Evolutionary conservation across 495 filamentous ascomycete genomes (phyloP), one percentile per base, ranked within the genome.

Genomic region (Ramalina intermedia): DNA sequence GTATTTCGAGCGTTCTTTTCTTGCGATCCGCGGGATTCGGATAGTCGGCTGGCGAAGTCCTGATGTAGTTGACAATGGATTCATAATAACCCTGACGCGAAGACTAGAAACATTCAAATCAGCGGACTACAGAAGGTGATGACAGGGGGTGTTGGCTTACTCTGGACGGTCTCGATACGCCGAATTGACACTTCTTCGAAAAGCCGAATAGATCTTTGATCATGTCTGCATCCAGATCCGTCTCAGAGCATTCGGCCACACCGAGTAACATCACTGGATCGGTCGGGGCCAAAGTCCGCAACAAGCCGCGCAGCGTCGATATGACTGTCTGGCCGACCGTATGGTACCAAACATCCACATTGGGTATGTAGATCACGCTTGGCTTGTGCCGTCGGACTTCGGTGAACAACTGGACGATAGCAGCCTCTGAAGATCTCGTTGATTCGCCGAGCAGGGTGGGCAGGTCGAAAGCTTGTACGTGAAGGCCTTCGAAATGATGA

Each of bases 381-480:
- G 93, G 91, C 64, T 93, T 96, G 55, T 95, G 87, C 37, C 89
- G 78, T 59, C 85, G 85, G 13, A 93, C 85, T 66, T 98, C 91
- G 0, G 82, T 73, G 60, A 98, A 98, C 1, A 90, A 70, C 55
- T 88, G 83, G 21, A 94, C 85, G 37, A 98, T 76, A 17, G 87
- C 80, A 54, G 88, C 80, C 69, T 96, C 91, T 2, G 85, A 71
- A 4, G 84, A 84, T 50, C 81, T 74, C 17, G 79, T 74, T 23
- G 80, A 73, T 52, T 82, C 77, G 52, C 78, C 82, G 36, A 91
- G 65, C 42, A 96, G 66, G 6, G 84, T 91, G 6, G 87, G 77
- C 42, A 96, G 71, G 64, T 96, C 91, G 62, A 98, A 90, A n/a
- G 81, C 81, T 59, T 96, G 91, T 4, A 98, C 84, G 66, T 96